Conservation (phyloP, 2,329 filamentous ascomycete genomes). For the Cytospora piceae region DNA sequence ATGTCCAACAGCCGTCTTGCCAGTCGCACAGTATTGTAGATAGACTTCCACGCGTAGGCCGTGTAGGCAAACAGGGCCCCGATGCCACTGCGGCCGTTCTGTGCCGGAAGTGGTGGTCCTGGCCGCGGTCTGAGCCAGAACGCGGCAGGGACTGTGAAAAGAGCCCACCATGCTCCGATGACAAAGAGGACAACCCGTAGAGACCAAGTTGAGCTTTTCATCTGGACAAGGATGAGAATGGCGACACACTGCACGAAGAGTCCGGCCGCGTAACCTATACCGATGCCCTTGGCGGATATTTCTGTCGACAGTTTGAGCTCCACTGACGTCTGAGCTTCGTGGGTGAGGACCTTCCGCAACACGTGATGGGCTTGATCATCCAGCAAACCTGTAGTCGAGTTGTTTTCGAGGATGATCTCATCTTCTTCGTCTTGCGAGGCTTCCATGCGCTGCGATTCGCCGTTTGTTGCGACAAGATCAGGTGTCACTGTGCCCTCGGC, state of each 20-base stretch:
- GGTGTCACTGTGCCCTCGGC: conserved; percentile 36
- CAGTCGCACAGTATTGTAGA: conserved; percentile 78
- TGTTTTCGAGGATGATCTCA: conserved; percentile 39
- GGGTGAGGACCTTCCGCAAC: conserved; percentile 46
- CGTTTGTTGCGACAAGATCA: conserved; percentile 38
- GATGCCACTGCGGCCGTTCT: conserved; percentile 43
- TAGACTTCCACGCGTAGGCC: conserved; percentile 80
- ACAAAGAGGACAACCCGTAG: conserved; percentile 85
- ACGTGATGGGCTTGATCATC: conserved; percentile 38
- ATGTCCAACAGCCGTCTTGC: conserved; percentile 75
- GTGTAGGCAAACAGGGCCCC: conserved; percentile 72
- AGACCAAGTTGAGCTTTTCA: conserved; percentile 80
- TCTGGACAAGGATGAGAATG: conserved; percentile 74
- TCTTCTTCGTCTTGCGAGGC: conserved; percentile 39
- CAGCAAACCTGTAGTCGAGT: conserved; percentile 53
- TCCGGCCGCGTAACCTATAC: conserved; percentile 88
- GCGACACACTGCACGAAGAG: conserved; percentile 81
- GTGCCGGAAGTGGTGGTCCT: conserved; percentile 72
- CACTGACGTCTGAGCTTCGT: conserved; percentile 58
- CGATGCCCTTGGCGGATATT: conserved; percentile 90
- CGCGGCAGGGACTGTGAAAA: conserved; percentile 87
- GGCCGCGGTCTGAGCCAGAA: conserved; percentile 87
- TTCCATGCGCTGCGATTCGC: conserved; percentile 42
- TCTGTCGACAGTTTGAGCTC: conserved; percentile 84
- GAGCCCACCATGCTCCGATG: conserved; percentile 89